phyloP scores from a whole-genome alignment of 2,329 filamentous ascomycete genomes.

The Cryphonectria japonica region DNA sequence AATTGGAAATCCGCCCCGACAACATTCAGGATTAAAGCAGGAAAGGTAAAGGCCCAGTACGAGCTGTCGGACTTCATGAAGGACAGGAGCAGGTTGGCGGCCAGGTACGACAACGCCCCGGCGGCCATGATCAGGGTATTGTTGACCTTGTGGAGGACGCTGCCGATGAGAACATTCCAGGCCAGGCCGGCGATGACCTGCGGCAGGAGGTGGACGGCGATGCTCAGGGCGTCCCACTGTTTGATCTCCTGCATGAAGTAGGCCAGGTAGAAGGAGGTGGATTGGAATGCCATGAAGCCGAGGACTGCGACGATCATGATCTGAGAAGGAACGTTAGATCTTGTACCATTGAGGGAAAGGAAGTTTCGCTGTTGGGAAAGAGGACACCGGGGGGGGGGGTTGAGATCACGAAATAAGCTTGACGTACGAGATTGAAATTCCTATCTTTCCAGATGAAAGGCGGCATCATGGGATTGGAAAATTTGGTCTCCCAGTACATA shows the following conservation, averaged over 20 bases:
- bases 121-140: conserved; percentile 64
- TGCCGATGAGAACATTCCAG: conserved; percentile 65
- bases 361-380: not conserved
- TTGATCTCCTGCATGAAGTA: conserved; percentile 67
- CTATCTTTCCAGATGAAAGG: conserved; percentile 61
- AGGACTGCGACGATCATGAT: conserved; percentile 60
- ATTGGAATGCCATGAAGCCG: conserved; percentile 66
- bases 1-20: conserved; percentile 72
- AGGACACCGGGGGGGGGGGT: not conserved
- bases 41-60: conserved; percentile 71
- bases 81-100: conserved; percentile 54
- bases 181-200: conserved; percentile 66
- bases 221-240: conserved; percentile 55
- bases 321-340: conserved; percentile 36
- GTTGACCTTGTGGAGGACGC: conserved; percentile 64
- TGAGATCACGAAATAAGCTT: not conserved
- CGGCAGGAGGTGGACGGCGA: conserved; percentile 67
- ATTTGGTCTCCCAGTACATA: conserved; percentile 64
- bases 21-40: conserved; percentile 62
- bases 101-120: conserved; percentile 45
- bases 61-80: conserved; percentile 57
- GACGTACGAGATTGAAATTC: conserved; percentile 64
- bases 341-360: not conserved
- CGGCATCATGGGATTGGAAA: conserved; percentile 55
- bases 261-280: conserved; percentile 64